Percentiles rank a stretch among this genome's conserved stretches.
Conservation (phyloP, 352 stramenopile genomes). For the Lagenidium giganteum region DNA sequence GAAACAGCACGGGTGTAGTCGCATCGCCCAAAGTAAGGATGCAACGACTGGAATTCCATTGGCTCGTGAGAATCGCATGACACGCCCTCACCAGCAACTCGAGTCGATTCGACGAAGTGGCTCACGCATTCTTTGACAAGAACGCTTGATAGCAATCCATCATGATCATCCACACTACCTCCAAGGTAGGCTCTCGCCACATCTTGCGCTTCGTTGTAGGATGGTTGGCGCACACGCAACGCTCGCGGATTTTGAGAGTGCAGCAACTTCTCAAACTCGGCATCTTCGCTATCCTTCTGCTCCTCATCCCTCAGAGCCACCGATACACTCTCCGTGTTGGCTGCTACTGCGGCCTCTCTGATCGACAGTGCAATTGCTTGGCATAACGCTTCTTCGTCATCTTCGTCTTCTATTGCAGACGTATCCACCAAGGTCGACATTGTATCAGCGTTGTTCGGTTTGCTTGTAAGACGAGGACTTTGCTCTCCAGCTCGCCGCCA, state of each 20-base stretch:
- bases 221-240: slow-evolving; percentile 33
- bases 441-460: no score
- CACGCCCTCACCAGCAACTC: slow-evolving; percentile 51
- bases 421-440: slow-evolving; percentile 7
- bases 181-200: slow-evolving; percentile 47
- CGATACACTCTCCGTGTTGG: no score
- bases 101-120: slow-evolving; percentile 80
- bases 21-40: slow-evolving; percentile 80
- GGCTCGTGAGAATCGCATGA: slow-evolving; percentile 7
- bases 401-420: slow-evolving; percentile 14
- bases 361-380: slow-evolving; percentile 41
- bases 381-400: slow-evolving; percentile 24
- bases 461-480: neutral
- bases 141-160: slow-evolving; percentile 60
- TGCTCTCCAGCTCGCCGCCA: no score
- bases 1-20: slow-evolving; percentile 68
- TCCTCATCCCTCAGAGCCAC: slow-evolving; percentile 32
- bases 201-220: slow-evolving; percentile 57
- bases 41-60: slow-evolving; percentile 73
- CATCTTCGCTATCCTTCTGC: slow-evolving; percentile 23
- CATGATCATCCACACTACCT: slow-evolving; percentile 45
- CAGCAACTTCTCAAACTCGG: slow-evolving; percentile 5
- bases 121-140: slow-evolving; percentile 82
- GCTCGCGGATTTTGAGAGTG: slow-evolving; percentile 6
- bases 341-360: slow-evolving; percentile 19